A percentile compares a stretch with the other conserved stretches of the same genome.
These are phyloP conservation scores for Thelephora ganbajun DNA, from an alignment of 768 basidiomycete species.

Conservation along the genomic window DNA sequence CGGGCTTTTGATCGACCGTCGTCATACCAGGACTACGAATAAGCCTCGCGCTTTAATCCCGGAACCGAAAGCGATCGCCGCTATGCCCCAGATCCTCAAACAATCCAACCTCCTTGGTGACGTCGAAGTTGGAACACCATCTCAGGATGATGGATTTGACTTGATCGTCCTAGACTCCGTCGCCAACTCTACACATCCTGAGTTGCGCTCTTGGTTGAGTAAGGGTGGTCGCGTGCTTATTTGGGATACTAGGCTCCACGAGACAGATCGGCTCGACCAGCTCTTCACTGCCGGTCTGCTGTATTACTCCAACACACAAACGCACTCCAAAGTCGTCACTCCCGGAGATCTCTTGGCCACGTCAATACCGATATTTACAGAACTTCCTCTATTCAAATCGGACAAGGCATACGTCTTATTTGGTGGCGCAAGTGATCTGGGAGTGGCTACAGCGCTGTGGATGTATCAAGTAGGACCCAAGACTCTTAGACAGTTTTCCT, in stretches of 20 bases:
- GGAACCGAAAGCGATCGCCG: background rate
- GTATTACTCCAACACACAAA: background rate
- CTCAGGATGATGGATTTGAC: background rate
- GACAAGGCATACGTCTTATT: background rate
- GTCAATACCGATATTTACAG: background rate
- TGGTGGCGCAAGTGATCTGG: background rate
- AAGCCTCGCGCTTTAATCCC: background rate
- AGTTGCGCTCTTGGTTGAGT: background rate
- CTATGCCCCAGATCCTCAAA: background rate
- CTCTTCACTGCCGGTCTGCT: background rate
- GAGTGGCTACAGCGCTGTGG: background rate
- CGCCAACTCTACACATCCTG: background rate
- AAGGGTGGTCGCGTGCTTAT: background rate
- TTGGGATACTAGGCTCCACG: background rate
- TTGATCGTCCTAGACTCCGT: background rate
- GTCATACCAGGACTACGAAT: background rate
- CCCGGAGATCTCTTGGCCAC: background rate
- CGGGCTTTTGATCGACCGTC: background rate
- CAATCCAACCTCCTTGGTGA: background rate
- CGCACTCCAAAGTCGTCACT: background rate
- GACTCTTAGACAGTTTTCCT: background rate
- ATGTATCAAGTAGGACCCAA: background rate
- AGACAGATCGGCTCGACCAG: background rate
- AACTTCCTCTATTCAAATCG: background rate
- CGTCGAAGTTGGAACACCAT: background rate